Evolutionary conservation across 2,329 filamentous ascomycete species (phyloP), one percentile per base, ranked within the genome.

Genomic region (Cladosporium cucumerinum): DNA sequence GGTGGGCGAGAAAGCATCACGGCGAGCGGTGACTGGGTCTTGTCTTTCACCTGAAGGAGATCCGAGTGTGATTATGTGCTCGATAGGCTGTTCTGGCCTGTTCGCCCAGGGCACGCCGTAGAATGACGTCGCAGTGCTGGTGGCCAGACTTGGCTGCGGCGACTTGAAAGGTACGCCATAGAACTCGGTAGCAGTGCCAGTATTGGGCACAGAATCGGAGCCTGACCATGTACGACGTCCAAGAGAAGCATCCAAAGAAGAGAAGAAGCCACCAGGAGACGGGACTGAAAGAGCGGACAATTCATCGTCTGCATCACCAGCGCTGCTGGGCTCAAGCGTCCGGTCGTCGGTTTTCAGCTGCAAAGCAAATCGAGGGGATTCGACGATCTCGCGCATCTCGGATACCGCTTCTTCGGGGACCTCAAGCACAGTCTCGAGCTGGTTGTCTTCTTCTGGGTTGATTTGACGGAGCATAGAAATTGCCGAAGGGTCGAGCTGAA

Each of bases 241-340:
- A 30, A 74, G 66, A 61, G 87, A 85, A 3, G 89, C 86, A 43
- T 90, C 91, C 30, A 97, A 84, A 0, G 90, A 92, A 2, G 91
- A 91, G 78, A 97, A 97, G 82, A 97, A 97, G 0, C 90, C 92
- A 28, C 92, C 90, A 0, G 94, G 94, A 0, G 94, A 97, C 6
- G 93, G 94, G 36, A 98, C 93, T 28, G 93, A 93, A 23, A 97
- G 84, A 66, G 86, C 88, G 23, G 91, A 93, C 67, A 97, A 67
- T 62, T 74, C 72, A 55, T 76, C 74, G 30, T 74, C 84, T 46
- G 89, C 90, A 64, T 89, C 88, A 16, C 88, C 82, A 16, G 68
- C 65, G 52, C 65, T 67, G 26, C 70, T 66, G n/a, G 69, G 65
- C 36, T 67, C 65, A 25, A 73, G 66, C 12, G 62, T 21, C 12